Evolutionary conservation across 1,284 basidiomycete genomes (phyloP).

Genomic region (Peniophora sp.): DNA sequence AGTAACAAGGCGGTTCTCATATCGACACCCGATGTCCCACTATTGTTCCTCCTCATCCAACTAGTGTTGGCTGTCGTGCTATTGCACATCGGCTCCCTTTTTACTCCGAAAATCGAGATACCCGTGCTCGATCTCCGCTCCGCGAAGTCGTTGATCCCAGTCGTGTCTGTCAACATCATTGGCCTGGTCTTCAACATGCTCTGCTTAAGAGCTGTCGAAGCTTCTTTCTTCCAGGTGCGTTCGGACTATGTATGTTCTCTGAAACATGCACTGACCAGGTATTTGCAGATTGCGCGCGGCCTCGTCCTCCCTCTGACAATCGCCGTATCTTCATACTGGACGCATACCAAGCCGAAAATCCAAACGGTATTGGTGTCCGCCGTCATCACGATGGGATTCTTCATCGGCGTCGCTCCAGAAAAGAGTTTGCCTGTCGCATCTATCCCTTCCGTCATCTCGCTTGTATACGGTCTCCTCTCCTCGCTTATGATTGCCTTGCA

Average conservation of each 20-base stretch:
- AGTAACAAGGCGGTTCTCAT: slow-evolving; percentile 75
- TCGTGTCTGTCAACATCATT: slow-evolving; percentile 59
- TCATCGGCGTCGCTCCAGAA: slow-evolving; percentile 51
- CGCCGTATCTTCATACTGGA: slow-evolving; percentile 45
- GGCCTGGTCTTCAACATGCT: slow-evolving; percentile 74
- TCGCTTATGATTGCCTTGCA: slow-evolving; percentile 69
- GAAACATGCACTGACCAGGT: not conserved
- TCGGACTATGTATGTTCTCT: not conserved
- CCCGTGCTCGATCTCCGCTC: slow-evolving; percentile 42
- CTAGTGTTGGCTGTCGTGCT: slow-evolving; percentile 61
- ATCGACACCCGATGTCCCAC: slow-evolving; percentile 56
- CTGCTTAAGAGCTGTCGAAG: slow-evolving; percentile 68
- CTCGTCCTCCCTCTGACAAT: slow-evolving; percentile 75
- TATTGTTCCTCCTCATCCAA: slow-evolving; percentile 64
- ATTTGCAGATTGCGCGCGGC: slow-evolving; percentile 65
- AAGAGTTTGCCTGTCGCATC: slow-evolving; percentile 14
- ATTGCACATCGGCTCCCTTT: slow-evolving; percentile 41
- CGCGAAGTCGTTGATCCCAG: slow-evolving; percentile 53
- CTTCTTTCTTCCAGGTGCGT: slow-evolving; percentile 66
- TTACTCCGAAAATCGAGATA: slow-evolving; percentile 45
- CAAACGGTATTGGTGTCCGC: slow-evolving; percentile 46
- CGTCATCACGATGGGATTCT: slow-evolving; percentile 55
- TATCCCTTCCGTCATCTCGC: slow-evolving; percentile 42
- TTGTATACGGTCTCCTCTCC: slow-evolving; percentile 62
- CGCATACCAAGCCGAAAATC: slow-evolving; percentile 35